Evolutionary conservation across 1,284 basidiomycete genomes (phyloP).

Genomic region (Lentinula novae-zelandiae): DNA sequence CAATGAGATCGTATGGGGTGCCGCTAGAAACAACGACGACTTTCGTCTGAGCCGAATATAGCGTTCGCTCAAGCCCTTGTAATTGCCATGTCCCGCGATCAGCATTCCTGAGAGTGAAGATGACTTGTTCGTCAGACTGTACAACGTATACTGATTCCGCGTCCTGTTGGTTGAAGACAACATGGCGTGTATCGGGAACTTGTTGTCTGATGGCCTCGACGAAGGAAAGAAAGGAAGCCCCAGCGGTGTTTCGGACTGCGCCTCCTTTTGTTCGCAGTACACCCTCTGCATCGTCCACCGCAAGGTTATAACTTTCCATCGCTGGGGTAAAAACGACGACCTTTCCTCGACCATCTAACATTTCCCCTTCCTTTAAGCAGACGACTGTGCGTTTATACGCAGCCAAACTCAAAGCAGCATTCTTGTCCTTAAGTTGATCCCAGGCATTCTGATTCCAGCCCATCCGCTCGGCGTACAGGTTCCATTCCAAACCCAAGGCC

Average conservation of each 20-base stretch:
- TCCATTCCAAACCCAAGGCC: constrained; percentile 45
- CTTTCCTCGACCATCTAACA: constrained; percentile 32
- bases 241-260: constrained; percentile 49
- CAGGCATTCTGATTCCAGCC: constrained; percentile 34
- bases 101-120: constrained; percentile 60
- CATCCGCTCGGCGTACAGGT: constrained; percentile 6
- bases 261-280: constrained; percentile 41
- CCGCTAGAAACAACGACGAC: constrained; percentile 7
- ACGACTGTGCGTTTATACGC: constrained; percentile 47
- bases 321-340: constrained; percentile 52
- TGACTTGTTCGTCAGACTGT: constrained; percentile 26
- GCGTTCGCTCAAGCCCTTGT: constrained; percentile 33
- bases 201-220: constrained; percentile 34
- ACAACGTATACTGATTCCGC: constrained; percentile 18
- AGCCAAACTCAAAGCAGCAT: constrained; percentile 32
- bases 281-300: constrained; percentile 55
- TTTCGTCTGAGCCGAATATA: background rate
- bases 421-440: constrained; percentile 25
- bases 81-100: constrained; percentile 54
- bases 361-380: constrained; percentile 37
- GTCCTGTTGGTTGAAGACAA: constrained; percentile 39
- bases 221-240: constrained; percentile 50
- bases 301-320: constrained; percentile 53
- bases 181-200: constrained; percentile 33
- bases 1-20: constrained; percentile 9